phyloP scores from a whole-genome alignment of 2,329 filamentous ascomycete genomes.

The Cercospora berteroae region DNA sequence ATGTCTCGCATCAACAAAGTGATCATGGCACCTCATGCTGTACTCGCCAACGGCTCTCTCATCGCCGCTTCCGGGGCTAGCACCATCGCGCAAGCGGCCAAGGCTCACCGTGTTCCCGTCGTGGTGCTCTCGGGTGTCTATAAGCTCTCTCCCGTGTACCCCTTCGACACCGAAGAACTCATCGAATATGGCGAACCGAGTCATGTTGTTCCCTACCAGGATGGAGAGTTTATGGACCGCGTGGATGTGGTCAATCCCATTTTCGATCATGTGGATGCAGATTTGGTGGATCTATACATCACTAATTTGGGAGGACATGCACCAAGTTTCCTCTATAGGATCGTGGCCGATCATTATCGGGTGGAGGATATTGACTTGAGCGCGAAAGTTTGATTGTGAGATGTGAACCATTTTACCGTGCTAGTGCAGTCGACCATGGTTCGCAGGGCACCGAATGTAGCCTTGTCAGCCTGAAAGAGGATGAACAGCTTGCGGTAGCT shows the following conservation, averaged over 20 bases:
- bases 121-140: conserved; percentile 89
- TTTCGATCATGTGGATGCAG: conserved; percentile 77
- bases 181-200: conserved; percentile 85
- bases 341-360: conserved; percentile 74
- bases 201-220: conserved; percentile 71
- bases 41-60: conserved; percentile 83
- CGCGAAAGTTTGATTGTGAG: conserved; percentile 5
- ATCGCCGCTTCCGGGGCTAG: conserved; percentile 81
- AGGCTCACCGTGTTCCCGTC: conserved; percentile 77
- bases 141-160: conserved; percentile 87
- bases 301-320: conserved; percentile 76
- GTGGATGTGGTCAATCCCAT: conserved; percentile 76
- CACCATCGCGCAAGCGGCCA: conserved; percentile 80
- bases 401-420: background rate
- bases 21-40: conserved; percentile 80
- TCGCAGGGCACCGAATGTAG: background rate
- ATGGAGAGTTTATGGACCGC: conserved; percentile 74
- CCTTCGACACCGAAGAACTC: conserved; percentile 75
- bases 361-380: conserved; percentile 63
- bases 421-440: background rate
- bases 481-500: background rate
- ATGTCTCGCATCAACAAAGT: conserved; percentile 97
- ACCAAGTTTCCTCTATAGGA: conserved; percentile 68
- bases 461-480: background rate
- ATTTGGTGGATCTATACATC: conserved; percentile 76